phyloP scores from a whole-genome alignment of 2,329 filamentous ascomycete species.

The Nigrospora oryzae region DNA sequence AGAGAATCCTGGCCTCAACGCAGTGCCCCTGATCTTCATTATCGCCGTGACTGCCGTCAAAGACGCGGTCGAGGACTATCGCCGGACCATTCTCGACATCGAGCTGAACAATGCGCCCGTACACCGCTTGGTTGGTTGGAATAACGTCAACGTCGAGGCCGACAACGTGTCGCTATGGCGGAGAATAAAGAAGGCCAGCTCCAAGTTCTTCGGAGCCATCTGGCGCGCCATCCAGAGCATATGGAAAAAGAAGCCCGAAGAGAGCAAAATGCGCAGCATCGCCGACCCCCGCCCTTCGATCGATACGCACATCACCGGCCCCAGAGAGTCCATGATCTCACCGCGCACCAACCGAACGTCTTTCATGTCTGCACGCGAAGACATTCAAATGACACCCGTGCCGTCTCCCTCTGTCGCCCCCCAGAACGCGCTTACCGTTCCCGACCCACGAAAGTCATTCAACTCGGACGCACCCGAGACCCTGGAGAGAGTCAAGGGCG shows the following conservation, averaged over 20 bases:
- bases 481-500: slow-evolving; percentile 37
- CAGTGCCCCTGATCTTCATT: slow-evolving; percentile 90
- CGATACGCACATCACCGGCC: slow-evolving; percentile 45
- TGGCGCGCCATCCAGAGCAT: slow-evolving; percentile 36
- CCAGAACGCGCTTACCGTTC: slow-evolving; percentile 18
- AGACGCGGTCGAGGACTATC: slow-evolving; percentile 91
- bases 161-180: slow-evolving; percentile 84
- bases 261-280: slow-evolving; percentile 38
- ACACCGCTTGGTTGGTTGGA: slow-evolving; percentile 79
- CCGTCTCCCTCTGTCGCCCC: slow-evolving; percentile 60
- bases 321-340: slow-evolving; percentile 45
- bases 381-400: slow-evolving; percentile 94
- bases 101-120: slow-evolving; percentile 95
- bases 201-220: slow-evolving; percentile 48
- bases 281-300: slow-evolving; percentile 59
- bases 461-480: slow-evolving; percentile 28
- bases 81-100: slow-evolving; percentile 82
- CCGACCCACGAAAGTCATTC: slow-evolving; percentile 20
- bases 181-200: slow-evolving; percentile 80
- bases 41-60: slow-evolving; percentile 82
- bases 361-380: slow-evolving; percentile 49
- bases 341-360: slow-evolving; percentile 38
- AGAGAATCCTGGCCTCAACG: slow-evolving; percentile 79
- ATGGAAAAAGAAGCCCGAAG: slow-evolving; percentile 40
- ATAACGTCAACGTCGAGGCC: slow-evolving; percentile 86